These are phyloP conservation scores for Backusella luteola DNA, from an alignment of 192 early-diverging fungal species.

Conservation along the genomic window DNA sequence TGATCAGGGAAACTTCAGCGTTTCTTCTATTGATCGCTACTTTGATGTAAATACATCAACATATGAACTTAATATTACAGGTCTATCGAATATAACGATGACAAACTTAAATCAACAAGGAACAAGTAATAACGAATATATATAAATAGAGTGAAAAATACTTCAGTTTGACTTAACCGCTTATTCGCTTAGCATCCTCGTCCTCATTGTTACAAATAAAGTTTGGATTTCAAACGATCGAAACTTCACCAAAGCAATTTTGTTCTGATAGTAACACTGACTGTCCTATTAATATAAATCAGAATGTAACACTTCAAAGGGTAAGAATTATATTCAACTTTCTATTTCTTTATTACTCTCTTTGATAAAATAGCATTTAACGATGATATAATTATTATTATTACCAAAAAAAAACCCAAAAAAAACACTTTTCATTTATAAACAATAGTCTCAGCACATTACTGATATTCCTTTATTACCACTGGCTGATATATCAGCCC, in stretches of 20 bases:
- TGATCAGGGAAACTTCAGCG: background rate
- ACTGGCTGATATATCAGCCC: constrained; percentile 27
- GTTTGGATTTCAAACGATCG: constrained; percentile 11
- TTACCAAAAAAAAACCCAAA: background rate
- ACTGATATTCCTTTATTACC: constrained; percentile 20
- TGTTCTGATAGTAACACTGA: background rate
- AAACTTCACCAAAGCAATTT: background rate
- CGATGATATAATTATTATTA: background rate
- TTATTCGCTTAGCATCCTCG: background rate
- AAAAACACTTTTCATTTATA: background rate
- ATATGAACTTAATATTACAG: constrained; percentile 4
- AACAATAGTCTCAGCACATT: background rate
- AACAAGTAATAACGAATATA: constrained; percentile 5
- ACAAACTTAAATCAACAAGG: constrained; percentile 4
- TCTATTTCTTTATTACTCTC: background rate
- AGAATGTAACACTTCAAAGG: background rate
- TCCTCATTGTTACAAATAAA: background rate
- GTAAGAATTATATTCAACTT: background rate
- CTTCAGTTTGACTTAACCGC: background rate
- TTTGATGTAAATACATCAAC: constrained; percentile 9
- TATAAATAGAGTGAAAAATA: background rate
- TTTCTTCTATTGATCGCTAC: background rate
- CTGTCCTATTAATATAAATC: background rate
- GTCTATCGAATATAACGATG: background rate
- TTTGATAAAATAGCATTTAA: background rate